Evolutionary conservation across 1,139 yeast genomes (phyloP).

Genomic region (Debaryomyces robertsiae): DNA sequence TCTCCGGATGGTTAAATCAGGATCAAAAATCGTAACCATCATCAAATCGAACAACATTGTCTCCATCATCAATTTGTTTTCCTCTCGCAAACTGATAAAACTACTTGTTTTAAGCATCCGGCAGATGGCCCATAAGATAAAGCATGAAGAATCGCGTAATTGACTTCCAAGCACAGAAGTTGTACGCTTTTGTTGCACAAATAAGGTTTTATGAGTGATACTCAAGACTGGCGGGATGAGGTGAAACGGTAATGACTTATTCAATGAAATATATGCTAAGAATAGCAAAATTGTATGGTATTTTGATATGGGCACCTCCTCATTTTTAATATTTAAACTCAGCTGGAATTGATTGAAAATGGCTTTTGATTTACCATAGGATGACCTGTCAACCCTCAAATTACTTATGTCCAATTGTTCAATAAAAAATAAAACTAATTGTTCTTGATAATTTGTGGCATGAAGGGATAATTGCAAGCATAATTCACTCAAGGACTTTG

Average conservation of each 20-base stretch:
- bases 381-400: conserved; percentile 8
- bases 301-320: conserved; percentile 29
- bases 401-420: conserved; percentile 24
- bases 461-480: conserved; percentile 21
- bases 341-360: conserved; percentile 3
- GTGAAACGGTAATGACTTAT: conserved; percentile 29
- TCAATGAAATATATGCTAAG: conserved; percentile 38
- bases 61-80: conserved; percentile 20
- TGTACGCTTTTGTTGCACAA: conserved; percentile 54
- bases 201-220: conserved; percentile 47
- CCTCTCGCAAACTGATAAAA: conserved; percentile 13
- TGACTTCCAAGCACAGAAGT: conserved; percentile 62
- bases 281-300: conserved; percentile 40
- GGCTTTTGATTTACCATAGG: conserved; percentile 2
- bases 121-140: conserved; percentile 53
- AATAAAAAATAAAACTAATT: conserved; percentile 30
- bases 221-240: conserved; percentile 30
- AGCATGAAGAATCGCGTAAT: conserved; percentile 83
- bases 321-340: conserved; percentile 21
- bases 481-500: conserved; percentile 36
- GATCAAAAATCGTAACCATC: conserved; percentile 63
- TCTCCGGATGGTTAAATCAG: conserved; percentile 71
- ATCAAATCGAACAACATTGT: conserved; percentile 47
- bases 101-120: conserved; percentile 21
- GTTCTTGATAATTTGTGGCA: conserved; percentile 41